Percentiles rank a stretch among this genome's conserved stretches.
phyloP scores from a whole-genome alignment of 495 filamentous ascomycete species.

The Tetracladium setigerum region DNA sequence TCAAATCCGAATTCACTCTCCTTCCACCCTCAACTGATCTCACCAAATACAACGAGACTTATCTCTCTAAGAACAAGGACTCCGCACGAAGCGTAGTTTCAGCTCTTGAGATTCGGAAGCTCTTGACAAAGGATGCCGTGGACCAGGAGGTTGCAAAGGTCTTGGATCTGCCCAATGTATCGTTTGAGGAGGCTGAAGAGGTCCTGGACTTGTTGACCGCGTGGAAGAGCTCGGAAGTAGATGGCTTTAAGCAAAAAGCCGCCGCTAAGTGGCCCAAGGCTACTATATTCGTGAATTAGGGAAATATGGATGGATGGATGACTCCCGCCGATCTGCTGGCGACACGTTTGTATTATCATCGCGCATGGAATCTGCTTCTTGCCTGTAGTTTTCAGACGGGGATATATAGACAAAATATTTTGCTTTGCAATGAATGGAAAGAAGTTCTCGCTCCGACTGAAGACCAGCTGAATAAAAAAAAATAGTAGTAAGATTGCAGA shows the following conservation, averaged over 20 bases:
- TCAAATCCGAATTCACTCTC: slow-evolving; percentile 58
- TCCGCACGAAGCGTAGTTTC: slow-evolving; percentile 58
- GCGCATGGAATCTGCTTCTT: too few species aligned
- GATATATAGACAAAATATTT: too few species aligned
- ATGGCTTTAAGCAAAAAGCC: slow-evolving; percentile 57
- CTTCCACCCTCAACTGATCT: slow-evolving; percentile 51
- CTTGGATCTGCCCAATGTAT: slow-evolving; percentile 44
- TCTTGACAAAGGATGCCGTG: slow-evolving; percentile 50
- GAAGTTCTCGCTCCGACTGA: too few species aligned
- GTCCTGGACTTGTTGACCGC: slow-evolving; percentile 52
- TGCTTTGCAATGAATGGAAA: too few species aligned
- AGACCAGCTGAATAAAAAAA: too few species aligned
- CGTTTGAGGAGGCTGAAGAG: slow-evolving; percentile 51
- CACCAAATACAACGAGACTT: slow-evolving; percentile 60
- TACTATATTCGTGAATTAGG: slow-evolving; percentile 38
- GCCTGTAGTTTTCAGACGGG: too few species aligned
- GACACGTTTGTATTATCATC: too few species aligned
- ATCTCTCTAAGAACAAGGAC: slow-evolving; percentile 50
- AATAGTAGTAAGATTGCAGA: too few species aligned
- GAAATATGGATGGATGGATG: not conserved
- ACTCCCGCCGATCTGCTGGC: too few species aligned
- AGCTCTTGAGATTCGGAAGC: slow-evolving; percentile 49
- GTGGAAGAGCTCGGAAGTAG: slow-evolving; percentile 48
- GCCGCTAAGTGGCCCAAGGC: slow-evolving; percentile 65
- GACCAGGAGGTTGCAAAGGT: slow-evolving; percentile 54